phyloP scores from a whole-genome alignment of 1,284 basidiomycete genomes.

The Apiotrichum sp. region DNA sequence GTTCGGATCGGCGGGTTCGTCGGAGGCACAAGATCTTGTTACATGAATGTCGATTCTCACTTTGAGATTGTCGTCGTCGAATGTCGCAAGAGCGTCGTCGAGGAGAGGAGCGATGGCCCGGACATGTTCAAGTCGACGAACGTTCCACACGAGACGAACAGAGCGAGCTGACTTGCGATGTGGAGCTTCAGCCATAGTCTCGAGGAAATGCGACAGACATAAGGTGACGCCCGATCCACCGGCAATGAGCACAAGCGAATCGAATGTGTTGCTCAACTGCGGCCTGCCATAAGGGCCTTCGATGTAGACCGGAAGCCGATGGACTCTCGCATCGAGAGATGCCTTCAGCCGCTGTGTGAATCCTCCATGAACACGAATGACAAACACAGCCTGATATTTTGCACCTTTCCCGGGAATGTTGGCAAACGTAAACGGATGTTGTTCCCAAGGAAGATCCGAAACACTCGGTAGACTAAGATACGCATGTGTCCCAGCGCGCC shows the following conservation, averaged over 20 bases:
- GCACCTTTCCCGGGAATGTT: slow-evolving; percentile 42
- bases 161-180: slow-evolving; percentile 23
- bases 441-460: slow-evolving; percentile 50
- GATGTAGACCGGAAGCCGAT: slow-evolving; percentile 34
- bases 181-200: slow-evolving; percentile 25
- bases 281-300: slow-evolving; percentile 42
- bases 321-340: slow-evolving; percentile 10
- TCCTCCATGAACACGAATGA: slow-evolving; percentile 52
- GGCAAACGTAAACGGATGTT: slow-evolving; percentile 57
- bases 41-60: slow-evolving; percentile 21
- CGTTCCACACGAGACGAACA: slow-evolving; percentile 36
- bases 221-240: slow-evolving; percentile 42
- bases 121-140: slow-evolving; percentile 1
- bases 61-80: not conserved
- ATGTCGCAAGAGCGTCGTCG: slow-evolving; percentile 7
- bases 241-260: slow-evolving; percentile 35
- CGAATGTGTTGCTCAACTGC: slow-evolving; percentile 20
- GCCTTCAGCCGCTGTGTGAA: slow-evolving; percentile 46
- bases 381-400: slow-evolving; percentile 47
- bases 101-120: slow-evolving; percentile 12
- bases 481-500: slow-evolving; percentile 56
- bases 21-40: slow-evolving; percentile 10
- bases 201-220: slow-evolving; percentile 28
- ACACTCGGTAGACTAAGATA: slow-evolving; percentile 51
- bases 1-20: slow-evolving; percentile 2